Conservation (phyloP, 441 rosid species). For the Omphalea diandra region DNA sequence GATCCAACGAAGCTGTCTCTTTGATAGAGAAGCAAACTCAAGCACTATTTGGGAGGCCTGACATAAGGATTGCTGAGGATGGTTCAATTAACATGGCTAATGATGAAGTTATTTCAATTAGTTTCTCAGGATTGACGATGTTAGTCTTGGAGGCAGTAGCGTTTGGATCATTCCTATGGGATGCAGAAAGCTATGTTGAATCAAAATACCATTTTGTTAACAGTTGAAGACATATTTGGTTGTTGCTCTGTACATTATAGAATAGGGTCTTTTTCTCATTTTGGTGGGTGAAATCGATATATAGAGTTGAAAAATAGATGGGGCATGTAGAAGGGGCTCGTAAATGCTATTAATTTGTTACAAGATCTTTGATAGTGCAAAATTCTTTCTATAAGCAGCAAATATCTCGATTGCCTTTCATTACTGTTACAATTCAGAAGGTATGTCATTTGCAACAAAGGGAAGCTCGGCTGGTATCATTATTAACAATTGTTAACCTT, state of each 20-base stretch:
- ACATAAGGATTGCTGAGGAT: constrained; percentile 61
- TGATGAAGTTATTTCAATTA: constrained; percentile 54
- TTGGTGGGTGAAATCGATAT: not conserved
- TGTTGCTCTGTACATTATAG: constrained; percentile 13
- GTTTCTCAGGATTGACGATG: constrained; percentile 78
- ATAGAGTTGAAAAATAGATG: not conserved
- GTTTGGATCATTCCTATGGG: constrained; percentile 94
- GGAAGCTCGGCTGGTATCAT: no score
- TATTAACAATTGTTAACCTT: no score
- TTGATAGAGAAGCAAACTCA: constrained; percentile 87
- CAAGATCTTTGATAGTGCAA: no score
- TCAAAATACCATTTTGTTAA: constrained; percentile 68
- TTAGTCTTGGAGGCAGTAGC: constrained; percentile 84
- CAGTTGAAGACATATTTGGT: constrained; percentile 30
- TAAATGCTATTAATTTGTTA: no score
- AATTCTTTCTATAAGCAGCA: no score
- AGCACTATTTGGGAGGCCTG: constrained; percentile 83
- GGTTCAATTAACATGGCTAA: constrained; percentile 63
- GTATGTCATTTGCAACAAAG: no score
- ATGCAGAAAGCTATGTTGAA: constrained; percentile 81
- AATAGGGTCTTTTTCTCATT: not conserved
- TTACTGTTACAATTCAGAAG: no score
- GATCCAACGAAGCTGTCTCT: constrained; percentile 84
- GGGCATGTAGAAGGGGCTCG: no score
- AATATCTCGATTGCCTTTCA: no score